phyloP scores from a whole-genome alignment of 345 rosid genomes.

The Anastatica hierochuntica region DNA sequence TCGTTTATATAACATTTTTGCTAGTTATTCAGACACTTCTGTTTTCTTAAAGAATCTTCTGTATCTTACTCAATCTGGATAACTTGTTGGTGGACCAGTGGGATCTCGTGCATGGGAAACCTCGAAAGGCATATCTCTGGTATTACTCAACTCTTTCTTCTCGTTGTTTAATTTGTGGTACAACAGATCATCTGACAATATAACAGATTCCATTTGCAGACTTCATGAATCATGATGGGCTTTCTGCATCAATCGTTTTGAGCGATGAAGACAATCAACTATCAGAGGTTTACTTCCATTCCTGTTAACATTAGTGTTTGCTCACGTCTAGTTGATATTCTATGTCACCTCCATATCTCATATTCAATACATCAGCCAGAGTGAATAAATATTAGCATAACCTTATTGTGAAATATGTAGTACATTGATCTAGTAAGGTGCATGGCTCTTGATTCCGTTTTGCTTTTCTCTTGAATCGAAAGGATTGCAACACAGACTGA shows the following conservation, averaged over 20 bases:
- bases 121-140: slow-evolving; percentile 62
- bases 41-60: neutral
- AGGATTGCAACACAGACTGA: neutral
- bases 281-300: slow-evolving; percentile 65
- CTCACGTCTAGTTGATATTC: too few species aligned
- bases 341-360: too few species aligned
- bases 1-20: neutral
- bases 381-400: too few species aligned
- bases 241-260: slow-evolving; percentile 50
- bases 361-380: too few species aligned
- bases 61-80: slow-evolving; percentile 13
- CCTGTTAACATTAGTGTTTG: too few species aligned
- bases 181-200: slow-evolving; percentile 18
- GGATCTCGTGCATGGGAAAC: slow-evolving; percentile 85
- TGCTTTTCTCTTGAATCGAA: neutral
- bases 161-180: slow-evolving; percentile 2
- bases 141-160: slow-evolving; percentile 25
- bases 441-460: too few species aligned
- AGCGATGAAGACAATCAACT: slow-evolving; percentile 51
- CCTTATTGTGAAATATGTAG: too few species aligned
- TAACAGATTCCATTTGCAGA: slow-evolving; percentile 88
- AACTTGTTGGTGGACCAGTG: slow-evolving; percentile 42
- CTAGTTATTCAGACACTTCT: neutral
- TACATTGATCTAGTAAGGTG: too few species aligned
- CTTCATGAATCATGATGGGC: slow-evolving; percentile 72